Evolutionary conservation across 371 early-diverging fungal species (phyloP).

Genomic region (Syncephalastrum racemosum): DNA sequence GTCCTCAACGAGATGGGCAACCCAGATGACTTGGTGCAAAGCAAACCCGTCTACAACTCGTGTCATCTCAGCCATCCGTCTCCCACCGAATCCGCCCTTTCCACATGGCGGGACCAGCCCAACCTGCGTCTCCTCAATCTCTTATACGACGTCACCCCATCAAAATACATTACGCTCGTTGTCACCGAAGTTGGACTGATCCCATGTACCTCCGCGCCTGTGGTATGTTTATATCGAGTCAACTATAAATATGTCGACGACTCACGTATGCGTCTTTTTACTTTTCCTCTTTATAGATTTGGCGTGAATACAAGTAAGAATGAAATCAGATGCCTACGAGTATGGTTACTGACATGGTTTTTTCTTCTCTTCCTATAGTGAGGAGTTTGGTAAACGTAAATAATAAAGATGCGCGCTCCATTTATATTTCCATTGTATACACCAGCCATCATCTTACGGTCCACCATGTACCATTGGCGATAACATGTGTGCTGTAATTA

Average conservation of each 20-base stretch:
- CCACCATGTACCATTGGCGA: no score
- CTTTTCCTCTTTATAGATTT: conserved; percentile 34
- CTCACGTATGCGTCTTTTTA: neutral
- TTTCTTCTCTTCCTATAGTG: conserved; percentile 22
- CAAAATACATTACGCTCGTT: conserved; percentile 87
- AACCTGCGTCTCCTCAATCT: conserved; percentile 84
- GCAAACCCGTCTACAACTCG: conserved; percentile 39
- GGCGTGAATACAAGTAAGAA: conserved; percentile 59
- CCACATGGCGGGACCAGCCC: conserved; percentile 66
- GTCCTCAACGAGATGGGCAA: conserved; percentile 95
- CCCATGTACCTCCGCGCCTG: conserved; percentile 91
- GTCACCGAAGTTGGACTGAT: conserved; percentile 94
- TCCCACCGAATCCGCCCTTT: conserved; percentile 30
- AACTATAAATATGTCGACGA: neutral
- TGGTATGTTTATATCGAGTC: conserved; percentile 49
- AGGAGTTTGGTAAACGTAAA: conserved; percentile 42
- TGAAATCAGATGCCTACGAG: neutral
- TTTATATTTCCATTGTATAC: no score
- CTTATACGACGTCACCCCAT: conserved; percentile 93
- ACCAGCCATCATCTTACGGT: no score
- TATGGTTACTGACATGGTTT: conserved; percentile 7
- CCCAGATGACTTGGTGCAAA: conserved; percentile 77
- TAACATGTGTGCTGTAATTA: no score
- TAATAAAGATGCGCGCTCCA: conserved; percentile 7
- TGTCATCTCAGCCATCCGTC: conserved; percentile 17